Base-by-base conservation (phyloP, 495 filamentous ascomycete species). In the Podospora australis region DNA sequence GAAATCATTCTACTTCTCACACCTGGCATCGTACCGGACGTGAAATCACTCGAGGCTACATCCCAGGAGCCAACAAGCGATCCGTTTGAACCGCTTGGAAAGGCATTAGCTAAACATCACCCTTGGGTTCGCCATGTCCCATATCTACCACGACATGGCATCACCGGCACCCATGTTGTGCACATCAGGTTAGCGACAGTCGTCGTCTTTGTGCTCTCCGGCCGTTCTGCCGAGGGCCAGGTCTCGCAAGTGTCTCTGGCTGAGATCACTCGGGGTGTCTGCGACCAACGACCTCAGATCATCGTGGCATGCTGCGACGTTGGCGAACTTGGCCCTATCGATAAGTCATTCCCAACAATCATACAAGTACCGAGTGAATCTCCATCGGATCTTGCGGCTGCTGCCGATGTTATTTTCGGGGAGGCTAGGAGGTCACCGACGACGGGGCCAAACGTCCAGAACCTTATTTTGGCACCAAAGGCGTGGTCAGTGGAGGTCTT, bases 11-110 rank as follows among this genome's bases (percentile, higher is more conserved):
- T 81, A 26, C 77, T 82, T 17, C 63, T 82, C n/a, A 80, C 79
- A 10, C 80, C 80, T 22, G 78, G 75, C 11, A 73, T 81, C 34
- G 60, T 73, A 34, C 66, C 70, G 34, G 60, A 70, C 25, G 53
- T 65, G 41, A 61, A 59, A 40, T 42, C 46, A 17, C 14, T 44
- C 8, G 47, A 60, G 38, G 23, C 16, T 5, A 41, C 43, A 2
- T 36, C 53, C 2, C 28, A 54, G 38, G 24, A 46, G 28, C 38
- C 58, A 17, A 41, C 57, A 44, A 64, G 62, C 41, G 80, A 83
- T 56, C 80, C 80, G 19, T 83, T 82, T 47, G 80, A 83, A 52
- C 71, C 74, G 21, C 62, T 83, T 43, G 80, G 80, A 23, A 70
- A 68, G 43, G 72, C 77, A 11, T 59, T 83, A 50, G 77, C 78